These are phyloP conservation scores for Ilyonectria mors-panacis DNA, from an alignment of 2,329 filamentous ascomycete genomes.

Conservation along the genomic window DNA sequence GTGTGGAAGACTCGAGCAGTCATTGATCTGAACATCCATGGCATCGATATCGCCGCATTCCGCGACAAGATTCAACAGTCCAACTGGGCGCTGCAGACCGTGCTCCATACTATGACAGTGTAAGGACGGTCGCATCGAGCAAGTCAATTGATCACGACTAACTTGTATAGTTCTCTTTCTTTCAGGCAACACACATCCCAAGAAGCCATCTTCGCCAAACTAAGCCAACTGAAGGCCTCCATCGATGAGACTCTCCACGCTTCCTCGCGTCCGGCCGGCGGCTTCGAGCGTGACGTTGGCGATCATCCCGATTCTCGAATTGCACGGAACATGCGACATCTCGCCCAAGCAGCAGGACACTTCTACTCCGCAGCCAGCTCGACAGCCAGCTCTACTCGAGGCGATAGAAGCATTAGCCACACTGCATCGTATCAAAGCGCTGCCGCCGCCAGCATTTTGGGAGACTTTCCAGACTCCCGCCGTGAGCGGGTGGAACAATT, in stretches of 20 bases:
- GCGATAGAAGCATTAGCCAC: neutral
- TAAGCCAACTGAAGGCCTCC: constrained; percentile 24
- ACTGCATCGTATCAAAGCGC: constrained; percentile 1
- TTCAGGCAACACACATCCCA: constrained; percentile 9
- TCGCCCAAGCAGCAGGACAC: constrained; percentile 42
- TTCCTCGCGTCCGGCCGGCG: constrained; percentile 29
- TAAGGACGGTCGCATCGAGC: constrained; percentile 25
- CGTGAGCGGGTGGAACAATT: constrained; percentile 9
- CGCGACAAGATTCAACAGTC: constrained; percentile 48
- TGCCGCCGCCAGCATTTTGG: neutral
- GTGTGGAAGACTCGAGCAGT: neutral
- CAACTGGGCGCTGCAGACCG: constrained; percentile 48
- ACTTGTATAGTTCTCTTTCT: constrained; percentile 4
- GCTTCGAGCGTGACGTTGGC: constrained; percentile 1
- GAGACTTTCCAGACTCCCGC: constrained; percentile 9
- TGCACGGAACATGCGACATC: constrained; percentile 39
- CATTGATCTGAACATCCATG: neutral
- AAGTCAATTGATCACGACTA: neutral
- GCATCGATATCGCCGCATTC: constrained; percentile 34
- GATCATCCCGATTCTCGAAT: constrained; percentile 24
- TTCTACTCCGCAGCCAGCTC: constrained; percentile 46
- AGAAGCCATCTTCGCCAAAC: neutral
- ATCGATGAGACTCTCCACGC: constrained; percentile 36
- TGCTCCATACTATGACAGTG: constrained; percentile 43
- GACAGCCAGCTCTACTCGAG: constrained; percentile 35